Base-by-base conservation (phyloP, 202 grass and related monocot genomes). In the Zizania palustris region DNA sequence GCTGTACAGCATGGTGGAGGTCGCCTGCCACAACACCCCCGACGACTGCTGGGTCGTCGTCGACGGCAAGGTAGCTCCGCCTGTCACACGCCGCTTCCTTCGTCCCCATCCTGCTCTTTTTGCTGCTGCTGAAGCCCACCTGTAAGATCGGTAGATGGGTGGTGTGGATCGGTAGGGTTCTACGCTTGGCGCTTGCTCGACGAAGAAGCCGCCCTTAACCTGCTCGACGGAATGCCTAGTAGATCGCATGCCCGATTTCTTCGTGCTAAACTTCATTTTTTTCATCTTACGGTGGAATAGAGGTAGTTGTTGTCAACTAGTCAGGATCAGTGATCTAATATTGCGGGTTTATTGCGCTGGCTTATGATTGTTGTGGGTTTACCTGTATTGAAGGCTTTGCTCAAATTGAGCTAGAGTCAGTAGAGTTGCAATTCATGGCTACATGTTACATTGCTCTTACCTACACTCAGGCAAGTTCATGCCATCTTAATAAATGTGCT, bases 11-110 rank as follows among this genome's bases (percentile, higher is more conserved):
- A 90, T 97, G 90, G 33, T 86, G 84, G 93, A 93, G 72, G 83
- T 84, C 11, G 82, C 93, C 41, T 58, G 86, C 82, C 90, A 97
- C 87, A 97, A 90, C 85, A 80, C 73, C 58, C 66, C 71, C 18
- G 85, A 93, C 2, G 93, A 93, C 78, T 93, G 90, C 87, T 90
- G 83, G 90, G 82, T 97, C 83, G 87, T 93, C 85, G 38, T 97
- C 80, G 83, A 88, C 83, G 88, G 93, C 80, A 97, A 89, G 83
- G 93, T 97, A 86, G 54, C n/a, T 2, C 21, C 15, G 5, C 78
- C 78, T 28, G 1, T 34, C 74, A 11, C 64, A 11, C 20, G 74
- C 5, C 40, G 13, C 57, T 7, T 46, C 1, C 57, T 46, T 42
- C 53, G 19, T n/a, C 54, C 11, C 33, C 71, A 1, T 36, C 61